Percentiles rank a stretch among this genome's conserved stretches.
Conservation (phyloP, 768 basidiomycete species). For the Leccinum imitatum region DNA sequence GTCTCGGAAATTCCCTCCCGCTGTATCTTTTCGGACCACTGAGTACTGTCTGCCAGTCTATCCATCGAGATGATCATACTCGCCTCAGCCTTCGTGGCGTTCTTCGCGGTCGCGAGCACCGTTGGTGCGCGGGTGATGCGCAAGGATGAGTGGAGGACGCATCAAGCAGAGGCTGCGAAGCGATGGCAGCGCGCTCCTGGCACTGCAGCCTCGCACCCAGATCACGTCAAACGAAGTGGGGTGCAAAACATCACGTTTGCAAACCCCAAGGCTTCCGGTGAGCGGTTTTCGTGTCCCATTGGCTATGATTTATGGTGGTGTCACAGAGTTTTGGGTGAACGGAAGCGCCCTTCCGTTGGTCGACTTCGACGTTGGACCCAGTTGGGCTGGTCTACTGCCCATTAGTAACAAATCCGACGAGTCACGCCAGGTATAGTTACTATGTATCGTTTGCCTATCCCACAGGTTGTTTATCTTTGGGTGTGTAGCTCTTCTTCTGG, state of each 20-base stretch:
- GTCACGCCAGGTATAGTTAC: slow-evolving; percentile 54
- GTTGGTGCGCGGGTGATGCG: slow-evolving; percentile 24
- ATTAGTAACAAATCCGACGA: slow-evolving; percentile 61
- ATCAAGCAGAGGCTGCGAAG: slow-evolving; percentile 46
- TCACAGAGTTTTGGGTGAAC: slow-evolving; percentile 66
- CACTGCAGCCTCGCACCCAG: neutral
- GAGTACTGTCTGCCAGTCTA: too few species aligned
- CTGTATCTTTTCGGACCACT: neutral
- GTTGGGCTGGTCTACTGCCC: slow-evolving; percentile 73
- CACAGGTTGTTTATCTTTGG: neutral
- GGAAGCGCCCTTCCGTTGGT: slow-evolving; percentile 65
- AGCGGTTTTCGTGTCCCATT: neutral
- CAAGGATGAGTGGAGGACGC: slow-evolving; percentile 44
- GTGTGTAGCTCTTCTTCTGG: slow-evolving; percentile 72
- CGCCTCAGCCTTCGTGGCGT: neutral
- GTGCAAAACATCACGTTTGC: slow-evolving; percentile 71
- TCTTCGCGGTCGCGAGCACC: slow-evolving; percentile 10
- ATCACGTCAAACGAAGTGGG: slow-evolving; percentile 3
- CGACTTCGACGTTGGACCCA: slow-evolving; percentile 71
- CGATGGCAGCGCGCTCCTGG: slow-evolving; percentile 28
- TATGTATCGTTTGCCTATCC: too few species aligned
- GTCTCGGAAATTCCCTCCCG: neutral
- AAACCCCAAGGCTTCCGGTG: slow-evolving; percentile 64
- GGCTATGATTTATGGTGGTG: neutral
- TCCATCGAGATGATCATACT: slow-evolving; percentile 16